Conservation (phyloP, 768 basidiomycete genomes). For the Rhodotorula sphaerocarpa region DNA sequence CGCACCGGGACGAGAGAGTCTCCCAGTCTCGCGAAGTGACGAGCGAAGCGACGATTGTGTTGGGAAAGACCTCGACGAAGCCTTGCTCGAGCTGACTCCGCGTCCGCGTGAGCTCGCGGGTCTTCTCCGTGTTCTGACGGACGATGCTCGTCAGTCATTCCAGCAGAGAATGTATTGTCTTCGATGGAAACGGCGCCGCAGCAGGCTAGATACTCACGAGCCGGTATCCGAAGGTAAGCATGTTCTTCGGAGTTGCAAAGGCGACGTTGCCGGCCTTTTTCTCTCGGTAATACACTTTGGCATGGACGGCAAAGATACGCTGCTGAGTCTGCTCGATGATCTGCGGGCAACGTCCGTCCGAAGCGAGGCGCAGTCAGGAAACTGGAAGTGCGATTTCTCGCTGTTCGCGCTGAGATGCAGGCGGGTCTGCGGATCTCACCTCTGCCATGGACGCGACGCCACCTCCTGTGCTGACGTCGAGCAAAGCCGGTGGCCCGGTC, state of each 20-base stretch:
- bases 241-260: conserved; percentile 46
- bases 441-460: conserved; percentile 4
- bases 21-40: conserved; percentile 59
- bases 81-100: conserved; percentile 42
- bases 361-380: too few relatives aligned
- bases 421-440: background rate
- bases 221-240: conserved; percentile 62
- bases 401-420: background rate
- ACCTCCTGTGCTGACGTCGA: too few relatives aligned
- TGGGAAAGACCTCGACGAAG: conserved; percentile 57
- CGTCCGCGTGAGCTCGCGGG: conserved; percentile 27
- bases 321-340: conserved; percentile 19
- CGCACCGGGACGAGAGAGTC: conserved; percentile 55
- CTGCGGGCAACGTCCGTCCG: background rate
- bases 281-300: background rate
- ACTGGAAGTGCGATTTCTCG: too few relatives aligned
- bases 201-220: too few relatives aligned
- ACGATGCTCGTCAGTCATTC: too few relatives aligned
- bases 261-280: background rate
- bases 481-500: background rate
- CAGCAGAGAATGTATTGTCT: too few relatives aligned
- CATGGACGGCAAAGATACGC: conserved; percentile 16
- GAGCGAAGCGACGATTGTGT: conserved; percentile 64
- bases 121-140: background rate
- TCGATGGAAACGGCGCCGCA: too few relatives aligned